Evolutionary conservation across 495 filamentous ascomycete genomes (phyloP).

Genomic region (Penicillium crystallinum): DNA sequence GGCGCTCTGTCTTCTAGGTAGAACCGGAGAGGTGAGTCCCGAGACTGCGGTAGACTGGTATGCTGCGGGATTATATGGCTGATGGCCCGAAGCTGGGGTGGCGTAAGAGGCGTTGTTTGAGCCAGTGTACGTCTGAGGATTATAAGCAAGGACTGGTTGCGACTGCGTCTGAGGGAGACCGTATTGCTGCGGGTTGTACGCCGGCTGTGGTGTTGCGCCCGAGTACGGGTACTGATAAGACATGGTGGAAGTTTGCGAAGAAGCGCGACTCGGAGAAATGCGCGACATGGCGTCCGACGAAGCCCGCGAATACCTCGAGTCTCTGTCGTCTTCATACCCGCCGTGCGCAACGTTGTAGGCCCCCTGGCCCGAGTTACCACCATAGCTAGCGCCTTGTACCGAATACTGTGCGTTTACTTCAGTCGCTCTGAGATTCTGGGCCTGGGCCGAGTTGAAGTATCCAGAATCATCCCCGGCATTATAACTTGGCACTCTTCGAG

Average conservation of each 20-base stretch:
- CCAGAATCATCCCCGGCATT: slow-evolving; percentile 70
- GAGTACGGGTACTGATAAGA: slow-evolving; percentile 61
- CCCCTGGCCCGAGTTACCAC: slow-evolving; percentile 11
- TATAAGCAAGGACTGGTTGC: slow-evolving; percentile 38
- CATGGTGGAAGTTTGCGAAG: slow-evolving; percentile 41
- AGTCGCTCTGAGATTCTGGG: slow-evolving; percentile 28
- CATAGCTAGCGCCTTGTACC: slow-evolving; percentile 9
- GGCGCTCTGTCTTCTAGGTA: slow-evolving; percentile 30
- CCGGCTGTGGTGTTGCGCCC: slow-evolving; percentile 42
- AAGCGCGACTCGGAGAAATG: slow-evolving; percentile 43
- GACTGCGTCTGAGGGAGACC: slow-evolving; percentile 56
- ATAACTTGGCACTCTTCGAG: slow-evolving; percentile 65
- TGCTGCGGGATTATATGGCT: slow-evolving; percentile 69
- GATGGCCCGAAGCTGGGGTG: slow-evolving; percentile 36
- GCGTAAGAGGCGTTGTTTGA: slow-evolving; percentile 25
- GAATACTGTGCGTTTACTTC: slow-evolving; percentile 26
- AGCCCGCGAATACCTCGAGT: slow-evolving; percentile 29
- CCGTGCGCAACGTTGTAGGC: slow-evolving; percentile 22
- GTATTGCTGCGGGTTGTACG: slow-evolving; percentile 85
- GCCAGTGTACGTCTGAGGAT: slow-evolving; percentile 42
- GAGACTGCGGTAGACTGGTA: slow-evolving; percentile 44
- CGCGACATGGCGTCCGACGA: slow-evolving; percentile 31
- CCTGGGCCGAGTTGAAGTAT: slow-evolving; percentile 38
- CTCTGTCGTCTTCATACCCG: slow-evolving; percentile 36
- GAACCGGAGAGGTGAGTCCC: slow-evolving; percentile 23